Percentiles rank a stretch among this genome's conserved stretches.
phyloP scores from a whole-genome alignment of 202 grass and related monocot genomes.

The Carex arenaria region DNA sequence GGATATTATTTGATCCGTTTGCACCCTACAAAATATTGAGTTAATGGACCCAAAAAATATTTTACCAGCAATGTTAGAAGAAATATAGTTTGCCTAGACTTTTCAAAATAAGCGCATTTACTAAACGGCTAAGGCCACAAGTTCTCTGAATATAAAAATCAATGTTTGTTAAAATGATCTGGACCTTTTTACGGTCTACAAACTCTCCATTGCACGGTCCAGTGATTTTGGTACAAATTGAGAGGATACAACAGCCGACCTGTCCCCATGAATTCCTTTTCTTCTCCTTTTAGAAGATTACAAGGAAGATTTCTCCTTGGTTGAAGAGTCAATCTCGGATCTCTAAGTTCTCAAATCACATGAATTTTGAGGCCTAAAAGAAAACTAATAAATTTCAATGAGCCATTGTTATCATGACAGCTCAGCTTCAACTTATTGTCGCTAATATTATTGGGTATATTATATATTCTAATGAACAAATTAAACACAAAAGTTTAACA shows the following conservation, averaged over 20 bases:
- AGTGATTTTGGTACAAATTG: not conserved
- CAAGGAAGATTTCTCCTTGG: constrained; percentile 2
- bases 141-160: not conserved
- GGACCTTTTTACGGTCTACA: not conserved
- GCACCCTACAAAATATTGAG: too few species aligned
- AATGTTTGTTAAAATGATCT: not conserved
- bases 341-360: constrained; percentile 7
- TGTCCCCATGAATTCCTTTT: not conserved
- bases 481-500: not conserved
- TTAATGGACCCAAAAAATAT: too few species aligned
- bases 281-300: not conserved
- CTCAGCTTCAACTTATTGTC: constrained; percentile 1
- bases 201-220: not conserved
- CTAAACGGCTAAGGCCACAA: too few species aligned
- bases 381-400: not conserved
- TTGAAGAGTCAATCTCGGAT: not conserved
- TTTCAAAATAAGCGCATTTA: too few species aligned
- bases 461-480: not conserved
- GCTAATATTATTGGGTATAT: not conserved
- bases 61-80: too few species aligned
- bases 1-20: too few species aligned
- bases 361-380: not conserved
- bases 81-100: too few species aligned
- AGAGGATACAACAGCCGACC: not conserved
- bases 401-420: constrained; percentile 15